Evolutionary conservation across 2,329 filamentous ascomycete species (phyloP).

Genomic region (Cercospora canescens): DNA sequence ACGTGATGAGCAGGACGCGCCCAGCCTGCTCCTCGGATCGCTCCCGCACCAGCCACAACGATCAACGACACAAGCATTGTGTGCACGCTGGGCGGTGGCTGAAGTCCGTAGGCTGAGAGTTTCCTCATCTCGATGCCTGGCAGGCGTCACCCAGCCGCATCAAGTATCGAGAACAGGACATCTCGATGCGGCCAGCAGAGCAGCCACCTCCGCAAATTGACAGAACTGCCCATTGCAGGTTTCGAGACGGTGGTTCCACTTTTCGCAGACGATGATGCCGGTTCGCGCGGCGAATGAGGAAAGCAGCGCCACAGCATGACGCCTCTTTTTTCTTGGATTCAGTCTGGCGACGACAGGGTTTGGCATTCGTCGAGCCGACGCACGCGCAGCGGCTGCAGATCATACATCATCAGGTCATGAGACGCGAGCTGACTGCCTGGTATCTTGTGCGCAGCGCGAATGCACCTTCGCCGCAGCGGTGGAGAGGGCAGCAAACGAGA

Average conservation of each 20-base stretch:
- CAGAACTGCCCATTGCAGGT: background rate
- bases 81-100: background rate
- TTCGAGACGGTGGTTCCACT: background rate
- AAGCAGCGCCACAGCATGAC: conserved; percentile 5
- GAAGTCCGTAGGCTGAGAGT: background rate
- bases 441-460: background rate
- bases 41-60: background rate
- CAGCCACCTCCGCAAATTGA: background rate
- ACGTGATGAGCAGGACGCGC: background rate
- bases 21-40: background rate
- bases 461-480: background rate
- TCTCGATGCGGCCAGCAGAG: background rate
- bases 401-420: conserved; percentile 5
- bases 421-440: background rate
- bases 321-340: background rate
- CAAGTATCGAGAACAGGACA: background rate
- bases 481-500: background rate
- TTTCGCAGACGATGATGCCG: background rate
- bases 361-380: background rate
- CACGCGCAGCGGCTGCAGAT: background rate
- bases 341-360: background rate
- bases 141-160: background rate
- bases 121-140: background rate
- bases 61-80: background rate
- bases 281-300: background rate